Evolutionary conservation across 768 basidiomycete genomes (phyloP).

Genomic region (Phaeolepiota aurea): DNA sequence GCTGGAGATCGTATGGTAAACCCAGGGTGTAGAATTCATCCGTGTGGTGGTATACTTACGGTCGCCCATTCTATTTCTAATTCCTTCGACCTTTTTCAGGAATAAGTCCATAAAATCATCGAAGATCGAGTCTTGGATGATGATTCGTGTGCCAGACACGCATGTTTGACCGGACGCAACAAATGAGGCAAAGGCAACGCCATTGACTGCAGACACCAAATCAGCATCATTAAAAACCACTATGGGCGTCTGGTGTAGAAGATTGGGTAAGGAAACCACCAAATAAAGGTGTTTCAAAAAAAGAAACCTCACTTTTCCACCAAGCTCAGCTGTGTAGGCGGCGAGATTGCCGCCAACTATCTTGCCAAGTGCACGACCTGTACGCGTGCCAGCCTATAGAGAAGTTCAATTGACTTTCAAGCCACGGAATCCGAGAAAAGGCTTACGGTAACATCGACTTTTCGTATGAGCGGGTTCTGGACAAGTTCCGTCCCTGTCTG

Average conservation of each 20-base stretch:
- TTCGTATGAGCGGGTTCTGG: constrained; percentile 57
- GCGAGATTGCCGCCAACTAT: constrained; percentile 71
- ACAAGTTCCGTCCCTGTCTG: constrained; percentile 59
- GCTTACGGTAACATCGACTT: constrained; percentile 79
- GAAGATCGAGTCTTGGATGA: constrained; percentile 65
- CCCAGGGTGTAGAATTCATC: background rate
- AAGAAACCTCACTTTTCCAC: constrained; percentile 56
- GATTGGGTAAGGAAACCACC: no score
- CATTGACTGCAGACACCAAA: constrained; percentile 67
- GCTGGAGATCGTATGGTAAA: constrained; percentile 30
- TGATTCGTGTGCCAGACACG: constrained; percentile 82
- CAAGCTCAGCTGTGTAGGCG: constrained; percentile 75
- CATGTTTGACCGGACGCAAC: constrained; percentile 87
- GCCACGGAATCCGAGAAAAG: background rate
- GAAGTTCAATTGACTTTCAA: background rate
- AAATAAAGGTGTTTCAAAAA: background rate
- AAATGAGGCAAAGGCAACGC: constrained; percentile 76
- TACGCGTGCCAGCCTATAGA: constrained; percentile 64
- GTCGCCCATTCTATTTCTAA: constrained; percentile 66
- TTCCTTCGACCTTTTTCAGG: constrained; percentile 52
- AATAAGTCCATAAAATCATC: constrained; percentile 57
- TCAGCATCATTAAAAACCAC: constrained; percentile 77
- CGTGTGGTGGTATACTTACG: constrained; percentile 36
- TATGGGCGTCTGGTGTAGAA: constrained; percentile 55
- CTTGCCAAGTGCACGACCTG: constrained; percentile 66